Percentiles rank a stretch among this genome's conserved stretches.
phyloP scores from a whole-genome alignment of 345 rosid species.

The Linum usitatissimum region DNA sequence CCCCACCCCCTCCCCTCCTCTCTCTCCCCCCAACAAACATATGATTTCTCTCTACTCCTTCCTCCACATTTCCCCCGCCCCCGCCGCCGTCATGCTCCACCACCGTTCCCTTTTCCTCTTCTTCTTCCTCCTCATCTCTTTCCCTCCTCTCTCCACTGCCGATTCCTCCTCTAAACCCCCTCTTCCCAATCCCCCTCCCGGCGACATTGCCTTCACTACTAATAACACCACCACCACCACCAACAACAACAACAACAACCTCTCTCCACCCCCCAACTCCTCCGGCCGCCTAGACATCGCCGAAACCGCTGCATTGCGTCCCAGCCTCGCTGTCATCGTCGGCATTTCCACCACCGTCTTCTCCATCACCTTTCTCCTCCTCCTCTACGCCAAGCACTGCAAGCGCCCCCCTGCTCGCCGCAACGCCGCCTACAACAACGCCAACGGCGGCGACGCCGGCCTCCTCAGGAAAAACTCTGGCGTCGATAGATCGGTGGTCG shows the following conservation, averaged over 20 bases:
- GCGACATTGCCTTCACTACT: neutral
- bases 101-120: neutral
- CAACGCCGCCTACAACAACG: constrained; percentile 2
- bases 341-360: constrained; percentile 57
- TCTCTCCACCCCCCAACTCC: constrained; percentile 4
- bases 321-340: constrained; percentile 48
- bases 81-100: neutral
- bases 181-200: constrained; percentile 1
- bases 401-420: constrained; percentile 11
- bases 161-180: constrained; percentile 10
- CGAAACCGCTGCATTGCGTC: constrained; percentile 36
- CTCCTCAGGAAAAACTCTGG: constrained; percentile 54
- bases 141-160: neutral
- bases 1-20: neutral
- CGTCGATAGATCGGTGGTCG: constrained; percentile 57
- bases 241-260: neutral
- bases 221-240: neutral
- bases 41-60: neutral
- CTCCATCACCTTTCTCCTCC: constrained; percentile 61
- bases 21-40: neutral
- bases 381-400: constrained; percentile 81
- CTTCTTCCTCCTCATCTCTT: neutral
- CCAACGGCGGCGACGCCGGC: constrained; percentile 5
- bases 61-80: neutral
- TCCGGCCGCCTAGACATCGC: constrained; percentile 12